Conservation (phyloP, 2,329 filamentous ascomycete species). For the Fusarium graminum region DNA sequence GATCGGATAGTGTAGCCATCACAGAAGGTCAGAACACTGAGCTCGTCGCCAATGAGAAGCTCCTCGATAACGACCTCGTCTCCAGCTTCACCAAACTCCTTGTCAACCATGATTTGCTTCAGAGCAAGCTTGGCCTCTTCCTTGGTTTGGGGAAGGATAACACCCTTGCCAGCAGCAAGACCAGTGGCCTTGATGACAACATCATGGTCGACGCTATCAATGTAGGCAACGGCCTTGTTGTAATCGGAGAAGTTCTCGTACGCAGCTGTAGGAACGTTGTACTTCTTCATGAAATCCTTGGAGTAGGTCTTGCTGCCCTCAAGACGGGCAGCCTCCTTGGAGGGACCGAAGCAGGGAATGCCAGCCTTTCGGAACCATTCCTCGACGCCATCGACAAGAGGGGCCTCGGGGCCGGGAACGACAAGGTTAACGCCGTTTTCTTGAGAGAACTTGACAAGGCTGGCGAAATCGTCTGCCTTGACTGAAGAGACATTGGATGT, state of each 20-base stretch:
- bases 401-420: conserved; percentile 90
- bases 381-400: conserved; percentile 91
- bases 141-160: conserved; percentile 86
- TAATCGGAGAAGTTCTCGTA: conserved; percentile 91
- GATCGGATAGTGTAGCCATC: conserved; percentile 88
- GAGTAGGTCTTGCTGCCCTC: conserved; percentile 98
- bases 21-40: conserved; percentile 91
- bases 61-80: conserved; percentile 96
- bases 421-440: conserved; percentile 82
- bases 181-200: conserved; percentile 96
- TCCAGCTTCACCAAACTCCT: conserved; percentile 87
- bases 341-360: conserved; percentile 88
- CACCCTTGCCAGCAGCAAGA: conserved; percentile 93
- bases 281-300: conserved; percentile 96
- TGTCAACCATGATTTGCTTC: conserved; percentile 89
- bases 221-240: conserved; percentile 77
- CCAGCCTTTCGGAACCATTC: conserved; percentile 81
- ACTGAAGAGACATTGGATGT: conserved; percentile 78
- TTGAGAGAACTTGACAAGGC: conserved; percentile 80
- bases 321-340: conserved; percentile 85
- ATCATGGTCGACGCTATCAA: conserved; percentile 77
- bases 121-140: conserved; percentile 86
- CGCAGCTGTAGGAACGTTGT: conserved; percentile 89
- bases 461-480: conserved; percentile 80
- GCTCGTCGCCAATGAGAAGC: conserved; percentile 89